Percentiles rank a stretch among this genome's conserved stretches.
Conservation (phyloP, 192 early-diverging fungal genomes). For the Podila epigama region DNA sequence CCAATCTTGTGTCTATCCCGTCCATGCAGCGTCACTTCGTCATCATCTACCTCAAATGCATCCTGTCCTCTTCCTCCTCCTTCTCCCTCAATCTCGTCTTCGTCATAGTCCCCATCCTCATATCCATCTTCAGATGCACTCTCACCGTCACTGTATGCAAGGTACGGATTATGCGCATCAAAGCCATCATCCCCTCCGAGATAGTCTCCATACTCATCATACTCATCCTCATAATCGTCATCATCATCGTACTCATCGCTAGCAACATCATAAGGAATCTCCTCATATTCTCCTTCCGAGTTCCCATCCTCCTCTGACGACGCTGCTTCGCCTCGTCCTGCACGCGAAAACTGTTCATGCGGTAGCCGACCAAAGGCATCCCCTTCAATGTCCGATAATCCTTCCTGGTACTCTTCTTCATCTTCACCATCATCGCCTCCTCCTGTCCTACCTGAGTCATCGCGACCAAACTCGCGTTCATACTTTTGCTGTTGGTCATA, state of each 20-base stretch:
- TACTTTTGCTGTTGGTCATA: conserved; percentile 54
- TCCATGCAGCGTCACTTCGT: conserved; percentile 33
- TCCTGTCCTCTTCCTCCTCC: background rate
- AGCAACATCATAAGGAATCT: conserved; percentile 36
- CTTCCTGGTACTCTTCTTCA: conserved; percentile 33
- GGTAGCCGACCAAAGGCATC: conserved; percentile 13
- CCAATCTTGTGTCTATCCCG: conserved; percentile 43
- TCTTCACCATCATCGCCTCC: conserved; percentile 10
- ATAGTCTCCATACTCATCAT: conserved; percentile 1
- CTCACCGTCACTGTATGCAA: conserved; percentile 21
- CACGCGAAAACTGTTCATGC: background rate
- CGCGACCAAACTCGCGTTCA: conserved; percentile 38
- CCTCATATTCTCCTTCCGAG: conserved; percentile 13
- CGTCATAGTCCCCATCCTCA: background rate
- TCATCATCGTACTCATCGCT: conserved; percentile 46
- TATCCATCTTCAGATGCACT: conserved; percentile 2
- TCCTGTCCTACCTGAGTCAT: background rate
- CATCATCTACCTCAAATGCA: conserved; percentile 9
- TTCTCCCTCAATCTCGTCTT: background rate
- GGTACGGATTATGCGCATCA: conserved; percentile 30
- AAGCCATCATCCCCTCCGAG: conserved; percentile 9
- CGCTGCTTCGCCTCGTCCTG: background rate
- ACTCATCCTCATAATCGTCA: conserved; percentile 20
- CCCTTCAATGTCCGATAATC: conserved; percentile 36
- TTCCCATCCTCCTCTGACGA: conserved; percentile 11